phyloP scores from a whole-genome alignment of 306 rosid genomes.

The Prunus kanzakura region DNA sequence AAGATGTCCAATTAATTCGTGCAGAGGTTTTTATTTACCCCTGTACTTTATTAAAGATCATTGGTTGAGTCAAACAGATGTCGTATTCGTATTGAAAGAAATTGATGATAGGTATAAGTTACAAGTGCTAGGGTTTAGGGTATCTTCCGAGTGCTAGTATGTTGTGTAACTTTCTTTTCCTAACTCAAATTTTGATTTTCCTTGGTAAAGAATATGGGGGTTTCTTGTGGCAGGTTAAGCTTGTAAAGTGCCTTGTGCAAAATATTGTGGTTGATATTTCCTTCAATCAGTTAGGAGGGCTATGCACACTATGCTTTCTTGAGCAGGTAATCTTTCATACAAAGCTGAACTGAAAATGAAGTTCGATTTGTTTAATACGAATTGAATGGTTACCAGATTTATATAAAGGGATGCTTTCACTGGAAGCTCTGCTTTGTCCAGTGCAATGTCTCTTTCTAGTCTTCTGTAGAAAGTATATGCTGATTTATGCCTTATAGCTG shows the following conservation, averaged over 20 bases:
- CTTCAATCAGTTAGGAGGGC: constrained; percentile 97
- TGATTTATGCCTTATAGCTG: background rate
- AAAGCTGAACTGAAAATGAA: background rate
- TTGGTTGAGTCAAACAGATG: background rate
- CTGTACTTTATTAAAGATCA: background rate
- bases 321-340: constrained; percentile 63
- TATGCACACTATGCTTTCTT: constrained; percentile 86
- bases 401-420: background rate
- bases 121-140: no score
- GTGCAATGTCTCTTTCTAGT: background rate
- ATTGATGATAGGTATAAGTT: background rate
- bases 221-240: constrained; percentile 77
- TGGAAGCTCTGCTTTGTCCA: background rate
- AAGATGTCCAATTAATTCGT: constrained; percentile 81
- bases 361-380: background rate
- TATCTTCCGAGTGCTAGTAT: background rate
- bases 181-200: background rate
- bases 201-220: background rate
- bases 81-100: background rate
- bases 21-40: constrained; percentile 71
- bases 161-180: background rate
- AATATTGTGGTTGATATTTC: constrained; percentile 92
- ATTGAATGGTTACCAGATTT: background rate
- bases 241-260: constrained; percentile 87
- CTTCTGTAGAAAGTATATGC: background rate